phyloP scores from a whole-genome alignment of 2,329 filamentous ascomycete genomes.

The Claviceps spartinae region DNA sequence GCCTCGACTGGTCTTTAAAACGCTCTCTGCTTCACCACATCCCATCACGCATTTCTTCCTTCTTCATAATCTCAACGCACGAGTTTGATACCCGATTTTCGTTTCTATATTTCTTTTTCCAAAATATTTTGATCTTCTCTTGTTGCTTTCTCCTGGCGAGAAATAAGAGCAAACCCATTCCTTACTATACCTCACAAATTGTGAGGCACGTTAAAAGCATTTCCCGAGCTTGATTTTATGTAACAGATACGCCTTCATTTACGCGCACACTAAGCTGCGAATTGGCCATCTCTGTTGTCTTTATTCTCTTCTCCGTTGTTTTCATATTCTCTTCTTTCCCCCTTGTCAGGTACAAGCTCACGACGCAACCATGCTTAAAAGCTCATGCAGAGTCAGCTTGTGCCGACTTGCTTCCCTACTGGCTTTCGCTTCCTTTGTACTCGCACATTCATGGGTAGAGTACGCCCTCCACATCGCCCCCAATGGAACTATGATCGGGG shows the following conservation, averaged over 20 bases:
- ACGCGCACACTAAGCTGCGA: not conserved
- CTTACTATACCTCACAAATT: not conserved
- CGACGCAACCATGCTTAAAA: not conserved
- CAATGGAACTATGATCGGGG: constrained; percentile 60
- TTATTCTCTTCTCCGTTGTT: not conserved
- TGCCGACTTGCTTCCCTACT: constrained; percentile 13
- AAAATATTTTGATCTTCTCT: not conserved
- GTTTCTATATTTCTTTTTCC: not conserved
- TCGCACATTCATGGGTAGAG: constrained; percentile 75
- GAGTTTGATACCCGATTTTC: not conserved
- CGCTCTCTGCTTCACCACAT: not conserved
- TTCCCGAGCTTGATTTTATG: too few species aligned
- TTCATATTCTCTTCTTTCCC: not conserved
- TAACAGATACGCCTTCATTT: too few species aligned
- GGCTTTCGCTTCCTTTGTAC: constrained; percentile 16
- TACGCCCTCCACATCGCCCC: constrained; percentile 54
- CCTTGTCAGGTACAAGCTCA: constrained; percentile 5
- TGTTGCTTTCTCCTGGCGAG: constrained; percentile 3
- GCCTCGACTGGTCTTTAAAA: not conserved
- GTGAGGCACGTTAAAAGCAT: too few species aligned
- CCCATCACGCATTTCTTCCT: not conserved
- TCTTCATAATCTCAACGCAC: not conserved
- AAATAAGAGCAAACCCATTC: not conserved
- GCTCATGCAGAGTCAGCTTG: not conserved
- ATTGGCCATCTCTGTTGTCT: not conserved